Evolutionary conservation across 148 eudicot genomes (phyloP).

Genomic region (Chenopodium quinoa): DNA sequence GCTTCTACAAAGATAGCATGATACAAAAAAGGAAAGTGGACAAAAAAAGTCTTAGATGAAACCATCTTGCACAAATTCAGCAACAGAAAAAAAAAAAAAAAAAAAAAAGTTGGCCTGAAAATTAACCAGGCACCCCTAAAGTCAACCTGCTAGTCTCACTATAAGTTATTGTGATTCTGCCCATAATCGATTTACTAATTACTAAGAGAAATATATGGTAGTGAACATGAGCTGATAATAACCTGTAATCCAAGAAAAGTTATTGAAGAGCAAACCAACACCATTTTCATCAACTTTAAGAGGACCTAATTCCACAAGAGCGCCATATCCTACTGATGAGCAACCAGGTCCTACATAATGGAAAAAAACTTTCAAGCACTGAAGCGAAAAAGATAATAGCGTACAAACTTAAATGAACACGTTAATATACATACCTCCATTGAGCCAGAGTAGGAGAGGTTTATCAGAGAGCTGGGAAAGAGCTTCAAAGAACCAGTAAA

Average conservation of each 20-base stretch:
- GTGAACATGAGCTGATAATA: slow-evolving; percentile 3
- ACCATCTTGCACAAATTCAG: too few species aligned
- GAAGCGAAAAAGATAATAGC: not conserved
- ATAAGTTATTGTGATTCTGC: too few species aligned
- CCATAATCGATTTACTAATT: not conserved
- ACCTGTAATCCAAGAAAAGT: slow-evolving; percentile 58
- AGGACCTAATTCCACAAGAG: slow-evolving; percentile 67
- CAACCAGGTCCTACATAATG: slow-evolving; percentile 62
- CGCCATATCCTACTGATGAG: slow-evolving; percentile 74
- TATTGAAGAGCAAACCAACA: slow-evolving; percentile 49
- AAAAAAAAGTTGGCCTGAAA: too few species aligned
- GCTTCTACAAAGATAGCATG: slow-evolving; percentile 44
- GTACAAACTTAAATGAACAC: not conserved
- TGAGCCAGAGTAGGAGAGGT: slow-evolving; percentile 68
- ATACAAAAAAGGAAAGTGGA: not conserved
- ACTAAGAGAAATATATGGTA: not conserved
- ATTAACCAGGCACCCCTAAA: too few species aligned
- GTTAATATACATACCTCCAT: slow-evolving; percentile 46
- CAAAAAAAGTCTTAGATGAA: too few species aligned
- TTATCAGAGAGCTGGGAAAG: slow-evolving; percentile 45
- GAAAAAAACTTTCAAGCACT: not conserved
- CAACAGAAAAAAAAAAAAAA: too few species aligned
- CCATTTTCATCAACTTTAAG: slow-evolving; percentile 46
- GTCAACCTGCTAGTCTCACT: too few species aligned
- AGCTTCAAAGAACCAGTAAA: slow-evolving; percentile 70